Evolutionary conservation across 2,329 filamentous ascomycete genomes (phyloP), one percentile per base, ranked within the genome.

Genomic region (Amylocarpus encephaloides): DNA sequence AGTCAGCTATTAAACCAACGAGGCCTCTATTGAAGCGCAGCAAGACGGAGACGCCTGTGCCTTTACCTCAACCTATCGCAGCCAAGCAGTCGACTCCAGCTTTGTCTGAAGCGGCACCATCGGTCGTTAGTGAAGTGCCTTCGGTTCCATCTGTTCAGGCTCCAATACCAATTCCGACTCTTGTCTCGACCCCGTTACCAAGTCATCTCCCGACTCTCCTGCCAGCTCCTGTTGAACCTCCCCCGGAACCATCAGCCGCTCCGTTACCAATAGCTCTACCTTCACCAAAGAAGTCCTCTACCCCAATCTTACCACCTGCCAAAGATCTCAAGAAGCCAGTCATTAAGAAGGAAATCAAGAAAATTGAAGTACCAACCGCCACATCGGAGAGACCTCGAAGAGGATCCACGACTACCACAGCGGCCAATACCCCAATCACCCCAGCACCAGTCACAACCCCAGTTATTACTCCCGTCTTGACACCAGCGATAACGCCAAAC

Each of bases 11-110:
- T 43, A 54, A 56, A 39, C 45, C 58, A 29, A 50, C 56, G 16
- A 52, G 53, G 19, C 73, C 73, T 29, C 70, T 68, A 49, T 50
- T 67, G 22, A 80, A 80, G 62, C 73, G 76, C 32, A 74, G 68
- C 55, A 80, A 80, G 64, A 79, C 73, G 19, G 78, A 80, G 63
- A 80, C 78, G 12, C 78, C 77, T 10, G 70, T 80, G 29, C 76
- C 74, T 43, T 72, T 72, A 38, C 70, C 70, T 57, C 66, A 55
- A 59, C 59, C 60, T 60, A 67, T 64, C 49, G 47, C 53, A 18
- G 55, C 60, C 5, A 63, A 60, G 48, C 54, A 57, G 39, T 66
- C 68, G 10, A 67, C 71, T 34, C 62, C 70, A 42, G 40, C 53
- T 39, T 43, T 39, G 13, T 52, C 46, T 11, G 50, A 52, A 40